Evolutionary conservation across 2,329 filamentous ascomycete species (phyloP), one percentile per base, ranked within the genome.

Genomic region (Coniochaeta ligniaria): DNA sequence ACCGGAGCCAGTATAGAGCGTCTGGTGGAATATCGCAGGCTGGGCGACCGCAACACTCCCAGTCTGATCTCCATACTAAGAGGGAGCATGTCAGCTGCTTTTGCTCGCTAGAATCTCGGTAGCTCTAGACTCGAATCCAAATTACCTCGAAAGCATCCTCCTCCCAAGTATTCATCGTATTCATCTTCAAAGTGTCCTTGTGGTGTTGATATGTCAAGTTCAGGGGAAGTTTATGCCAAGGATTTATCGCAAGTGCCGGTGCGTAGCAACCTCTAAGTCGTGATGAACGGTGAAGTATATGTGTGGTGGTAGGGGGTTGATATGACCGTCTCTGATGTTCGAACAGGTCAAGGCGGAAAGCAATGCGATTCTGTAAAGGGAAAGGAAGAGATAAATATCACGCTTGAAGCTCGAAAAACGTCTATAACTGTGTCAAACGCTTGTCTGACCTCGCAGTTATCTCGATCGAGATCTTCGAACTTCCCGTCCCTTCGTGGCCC

Each of bases 1-100:
- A 2, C 82, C 82, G 54, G 77, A 84, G 4, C 76, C 75, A 5
- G 80, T 76, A 64, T 86, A 86, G 1, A 86, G 70, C 7, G 81
- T 82, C 0, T 81, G 81, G 60, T 80, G 84, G 62, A 85, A 83
- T 61, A 83, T 70, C 43, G 80, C 71, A 66, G 43, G 43, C 16
- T 47, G 43, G 9, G 16, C 11, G 11, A 20, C 22, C 24, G 20
- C 43, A 47, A 14, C n/a, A 24, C 24, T 9, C n/a, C n/a, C 43
- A 14, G 24, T 47, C 43, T 47, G 20, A 2, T 52, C 47, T 4
- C 28, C 1, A 12, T 28, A 52, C 47, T 52, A 52, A 16, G 24
- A 52, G 16, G 24, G 3, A 12, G 26, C 3, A 28, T 28, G 9
- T 52, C 47, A 52, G 47, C 47, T 52, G 8, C 6, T 11, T 26